Conservation (phyloP, 2,329 filamentous ascomycete genomes). For the Hymenoscyphus linearis region DNA sequence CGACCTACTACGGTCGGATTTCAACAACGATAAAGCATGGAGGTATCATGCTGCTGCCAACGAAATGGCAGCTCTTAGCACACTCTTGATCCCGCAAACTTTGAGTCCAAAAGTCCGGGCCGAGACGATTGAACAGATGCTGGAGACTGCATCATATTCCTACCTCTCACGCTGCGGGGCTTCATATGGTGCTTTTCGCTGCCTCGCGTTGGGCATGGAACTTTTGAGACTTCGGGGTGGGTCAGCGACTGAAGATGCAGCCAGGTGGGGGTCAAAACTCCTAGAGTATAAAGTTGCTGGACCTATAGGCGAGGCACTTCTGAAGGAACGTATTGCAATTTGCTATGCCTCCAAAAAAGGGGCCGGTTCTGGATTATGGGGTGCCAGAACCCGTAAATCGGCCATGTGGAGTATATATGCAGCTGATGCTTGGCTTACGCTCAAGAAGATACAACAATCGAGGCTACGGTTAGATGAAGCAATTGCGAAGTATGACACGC, state of each 20-base stretch:
- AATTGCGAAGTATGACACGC: constrained; percentile 45
- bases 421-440: constrained; percentile 75
- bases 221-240: constrained; percentile 76
- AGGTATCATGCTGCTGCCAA: constrained; percentile 88
- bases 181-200: constrained; percentile 75
- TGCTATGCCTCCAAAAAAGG: constrained; percentile 75
- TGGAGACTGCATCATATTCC: constrained; percentile 88
- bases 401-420: constrained; percentile 84
- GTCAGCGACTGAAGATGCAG: constrained; percentile 77
- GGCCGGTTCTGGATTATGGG: constrained; percentile 60
- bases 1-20: constrained; percentile 83
- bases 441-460: constrained; percentile 72
- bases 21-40: constrained; percentile 95
- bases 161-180: constrained; percentile 81
- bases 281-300: constrained; percentile 75
- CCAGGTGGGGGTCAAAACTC: constrained; percentile 74
- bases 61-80: constrained; percentile 87
- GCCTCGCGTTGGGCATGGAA: constrained; percentile 71
- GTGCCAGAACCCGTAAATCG: constrained; percentile 73
- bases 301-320: constrained; percentile 69
- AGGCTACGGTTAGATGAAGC: constrained; percentile 73
- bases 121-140: constrained; percentile 78
- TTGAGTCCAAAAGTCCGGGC: constrained; percentile 69
- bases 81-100: constrained; percentile 69
- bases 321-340: constrained; percentile 79